Percentiles rank a stretch among this genome's conserved stretches.
Evolutionary conservation across 2,329 filamentous ascomycete species (phyloP).

Genomic region (Pseudogymnoascus sp.): DNA sequence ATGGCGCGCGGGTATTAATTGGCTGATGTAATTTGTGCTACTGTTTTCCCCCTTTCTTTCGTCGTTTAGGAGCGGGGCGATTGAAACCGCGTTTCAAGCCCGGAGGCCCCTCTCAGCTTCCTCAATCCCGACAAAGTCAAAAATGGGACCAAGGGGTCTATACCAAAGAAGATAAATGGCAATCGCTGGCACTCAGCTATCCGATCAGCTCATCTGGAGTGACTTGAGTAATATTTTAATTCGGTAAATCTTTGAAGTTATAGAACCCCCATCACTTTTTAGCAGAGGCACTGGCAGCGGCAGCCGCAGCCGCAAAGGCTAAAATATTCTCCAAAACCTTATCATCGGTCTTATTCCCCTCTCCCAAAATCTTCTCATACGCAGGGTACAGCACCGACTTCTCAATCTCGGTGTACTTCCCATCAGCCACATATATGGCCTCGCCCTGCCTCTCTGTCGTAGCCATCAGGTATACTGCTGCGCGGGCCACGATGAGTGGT

Average conservation of each 20-base stretch:
- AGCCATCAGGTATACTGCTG: constrained; percentile 41
- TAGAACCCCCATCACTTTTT: neutral
- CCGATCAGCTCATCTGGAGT: neutral
- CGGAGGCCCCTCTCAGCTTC: neutral
- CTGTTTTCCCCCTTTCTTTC: neutral
- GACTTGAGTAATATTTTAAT: neutral
- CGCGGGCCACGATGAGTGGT: constrained; percentile 39
- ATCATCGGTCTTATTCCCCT: constrained; percentile 30
- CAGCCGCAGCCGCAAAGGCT: neutral
- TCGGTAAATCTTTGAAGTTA: neutral
- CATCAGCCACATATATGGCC: constrained; percentile 41
- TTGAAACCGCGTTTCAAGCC: neutral
- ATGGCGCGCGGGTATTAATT: neutral
- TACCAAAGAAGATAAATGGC: neutral
- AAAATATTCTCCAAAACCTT: constrained; percentile 26
- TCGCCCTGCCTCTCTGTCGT: constrained; percentile 42
- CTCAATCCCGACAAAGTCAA: neutral
- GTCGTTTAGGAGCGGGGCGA: neutral
- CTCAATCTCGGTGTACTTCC: constrained; percentile 47
- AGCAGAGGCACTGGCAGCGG: neutral
- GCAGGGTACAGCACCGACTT: constrained; percentile 33
- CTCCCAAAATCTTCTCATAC: constrained; percentile 27
- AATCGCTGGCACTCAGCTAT: neutral
- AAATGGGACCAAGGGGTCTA: neutral
- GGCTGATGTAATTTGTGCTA: neutral